Base-by-base conservation (phyloP, 768 basidiomycete genomes). In the Suillus hirtellus region DNA sequence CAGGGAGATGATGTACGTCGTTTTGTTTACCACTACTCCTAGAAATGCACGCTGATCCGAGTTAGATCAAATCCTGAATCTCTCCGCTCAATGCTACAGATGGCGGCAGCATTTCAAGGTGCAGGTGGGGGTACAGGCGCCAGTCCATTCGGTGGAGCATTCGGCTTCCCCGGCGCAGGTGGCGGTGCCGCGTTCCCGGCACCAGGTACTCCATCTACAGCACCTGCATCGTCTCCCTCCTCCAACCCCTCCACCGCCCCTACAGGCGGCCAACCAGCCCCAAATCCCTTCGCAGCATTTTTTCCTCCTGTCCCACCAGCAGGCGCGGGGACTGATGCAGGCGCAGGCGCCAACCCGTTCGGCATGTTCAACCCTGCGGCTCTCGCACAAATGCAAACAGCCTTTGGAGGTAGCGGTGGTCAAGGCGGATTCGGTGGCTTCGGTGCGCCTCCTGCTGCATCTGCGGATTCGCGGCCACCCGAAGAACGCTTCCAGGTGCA, bases 401-500 rank as follows among this genome's bases (percentile, higher is more conserved):
- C 66, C 47, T 59, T 75, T 14, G 76, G 75, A 31, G 74, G 75
- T 3, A 66, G 64, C 4, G 66, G 60, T 31, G 75, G 70, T 38
- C 70, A 73, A 6, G 71, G 66, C 21, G 75, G 75, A 5, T 71
- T 69, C 10, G 71, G 69, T 14, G 69, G 64, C n/a, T 55, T 66
- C 42, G 73, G 74, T 14, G 75, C 63, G 11, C 67, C 70, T 2
- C 35, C 50, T 50, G 52, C 61, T 15, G 60, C 83, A 0, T 88
- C 92, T 9, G 78, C 86, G 1, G 92, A 94, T 71, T 76, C 85
- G 5, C 79, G 93, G 70, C 82, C 92, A 19, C 89, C 95, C 1
- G 96, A 99, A 73, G 96, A 96, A 79, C 81, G 96, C 56, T 99
- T 92, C 82, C 91, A 96, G 71, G 85, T 89, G 19, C 92, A 95